Base-by-base conservation (phyloP, 1,284 basidiomycete species). In the Ganoderma multipileum region DNA sequence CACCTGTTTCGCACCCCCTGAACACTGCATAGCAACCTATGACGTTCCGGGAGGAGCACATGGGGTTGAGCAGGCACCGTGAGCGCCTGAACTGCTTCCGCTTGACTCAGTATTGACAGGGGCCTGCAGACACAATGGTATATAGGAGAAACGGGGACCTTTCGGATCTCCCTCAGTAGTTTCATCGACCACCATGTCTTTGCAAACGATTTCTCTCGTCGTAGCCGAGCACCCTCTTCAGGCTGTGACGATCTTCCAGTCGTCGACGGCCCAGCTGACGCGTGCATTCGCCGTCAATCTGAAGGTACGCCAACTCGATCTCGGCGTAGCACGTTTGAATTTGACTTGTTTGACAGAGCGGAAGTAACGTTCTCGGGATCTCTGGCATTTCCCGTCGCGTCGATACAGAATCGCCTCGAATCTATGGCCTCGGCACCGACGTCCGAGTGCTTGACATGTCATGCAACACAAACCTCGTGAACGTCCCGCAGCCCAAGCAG, bases 361-460 rank as follows among this genome's bases (percentile, higher is more conserved):
- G 87, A 0, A 82, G 81, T 63, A 88, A 84, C 69, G 83, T 84
- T 70, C 72, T 89, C 62, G 79, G 83, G 63, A 85, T 89, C 55
- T 79, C 72, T 39, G 80, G 80, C 54, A 80, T 89, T 9, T 79
- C 87, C 7, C 81, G 81, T 70, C 79, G 76, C 36, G 83, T 88
- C 63, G 85, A 87, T 70, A 81, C 79, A 0, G 79, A 86, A 8
- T 86, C 86, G 28, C 80, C 85, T 50, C 81, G 87, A 41, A 82
- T 88, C 14, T 83, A 85, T 57, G 85, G 84, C 3, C 77, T 86
- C 18, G 82, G 80, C 26, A 76, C 65, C 0, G 67, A 81, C 39
- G 82, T 83, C 4, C 83, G 83, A 66, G 78, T 89, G 14, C 82
- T 83, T 63, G 86, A 87, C 74, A 82, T 87, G 28, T 82, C 84